Evolutionary conservation across 176 grass and related monocot genomes (phyloP).

Genomic region (Luzula sylvatica): DNA sequence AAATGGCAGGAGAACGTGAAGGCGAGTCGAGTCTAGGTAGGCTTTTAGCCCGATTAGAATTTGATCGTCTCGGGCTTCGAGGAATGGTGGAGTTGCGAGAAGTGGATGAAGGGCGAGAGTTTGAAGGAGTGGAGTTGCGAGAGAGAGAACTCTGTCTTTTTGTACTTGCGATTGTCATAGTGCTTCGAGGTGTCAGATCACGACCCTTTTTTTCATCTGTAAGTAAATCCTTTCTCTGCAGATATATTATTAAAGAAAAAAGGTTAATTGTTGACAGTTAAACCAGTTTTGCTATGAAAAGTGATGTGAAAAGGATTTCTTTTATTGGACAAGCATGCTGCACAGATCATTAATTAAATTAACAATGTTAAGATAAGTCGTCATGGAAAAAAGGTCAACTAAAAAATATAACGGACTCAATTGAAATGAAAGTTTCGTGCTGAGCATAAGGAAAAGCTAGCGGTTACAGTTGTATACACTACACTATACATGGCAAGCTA

Average conservation of each 20-base stretch:
- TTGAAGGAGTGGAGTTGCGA: not conserved
- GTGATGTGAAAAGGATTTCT: too few relatives aligned
- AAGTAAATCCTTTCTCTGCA: slow-evolving; percentile 15
- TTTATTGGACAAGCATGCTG: too few relatives aligned
- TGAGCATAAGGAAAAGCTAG: not conserved
- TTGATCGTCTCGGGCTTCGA: slow-evolving; percentile 10
- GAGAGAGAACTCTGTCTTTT: slow-evolving; percentile 1
- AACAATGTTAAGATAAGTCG: not conserved
- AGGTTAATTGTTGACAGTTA: too few relatives aligned
- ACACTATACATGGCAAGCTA: not conserved
- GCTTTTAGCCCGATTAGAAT: not conserved
- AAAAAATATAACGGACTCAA: not conserved
- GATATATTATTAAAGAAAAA: too few relatives aligned
- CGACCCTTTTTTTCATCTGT: slow-evolving; percentile 20
- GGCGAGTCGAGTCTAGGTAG: slow-evolving; percentile 4
- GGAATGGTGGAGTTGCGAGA: slow-evolving; percentile 1
- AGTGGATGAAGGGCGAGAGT: not conserved
- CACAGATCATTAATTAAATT: too few relatives aligned
- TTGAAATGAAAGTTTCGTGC: not conserved
- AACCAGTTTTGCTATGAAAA: too few relatives aligned
- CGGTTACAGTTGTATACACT: slow-evolving; percentile 9
- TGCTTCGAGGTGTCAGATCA: slow-evolving; percentile 20
- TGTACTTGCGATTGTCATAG: not conserved
- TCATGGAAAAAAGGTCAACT: not conserved
- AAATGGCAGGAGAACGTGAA: slow-evolving; percentile 5